These are phyloP conservation scores for Stellera chamaejasme DNA, from an alignment of 345 rosid genomes.

Conservation along the genomic window DNA sequence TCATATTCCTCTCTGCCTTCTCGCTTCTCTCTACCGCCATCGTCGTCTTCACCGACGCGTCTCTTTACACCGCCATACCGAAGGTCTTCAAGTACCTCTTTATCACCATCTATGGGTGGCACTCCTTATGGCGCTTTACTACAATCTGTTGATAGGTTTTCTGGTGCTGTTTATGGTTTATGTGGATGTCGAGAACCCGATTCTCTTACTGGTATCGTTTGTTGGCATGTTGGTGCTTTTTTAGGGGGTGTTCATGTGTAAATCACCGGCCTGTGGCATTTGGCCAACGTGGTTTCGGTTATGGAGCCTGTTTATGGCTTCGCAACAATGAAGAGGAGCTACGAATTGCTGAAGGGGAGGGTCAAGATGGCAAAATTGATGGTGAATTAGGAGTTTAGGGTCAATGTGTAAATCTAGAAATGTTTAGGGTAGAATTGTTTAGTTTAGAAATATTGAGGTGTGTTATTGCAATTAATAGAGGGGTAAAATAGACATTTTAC, in stretches of 20 bases:
- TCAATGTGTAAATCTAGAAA: no score
- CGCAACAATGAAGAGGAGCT: conserved; percentile 86
- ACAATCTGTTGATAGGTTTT: conserved; percentile 46
- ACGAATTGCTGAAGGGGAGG: conserved; percentile 66
- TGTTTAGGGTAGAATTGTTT: no score
- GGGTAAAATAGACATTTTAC: no score
- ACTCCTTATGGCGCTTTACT: conserved; percentile 58
- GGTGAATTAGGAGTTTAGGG: no score
- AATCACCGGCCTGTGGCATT: conserved; percentile 91
- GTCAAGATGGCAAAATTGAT: conserved; percentile 40
- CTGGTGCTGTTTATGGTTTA: conserved; percentile 49
- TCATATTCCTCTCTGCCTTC: conserved; percentile 88
- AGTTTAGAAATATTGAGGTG: no score
- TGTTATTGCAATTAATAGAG: no score
- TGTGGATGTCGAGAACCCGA: conserved; percentile 32
- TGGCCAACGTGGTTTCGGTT: conserved; percentile 91
- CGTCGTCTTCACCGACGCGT: conserved; percentile 91
- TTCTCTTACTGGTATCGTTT: conserved; percentile 35
- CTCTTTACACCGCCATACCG: conserved; percentile 82
- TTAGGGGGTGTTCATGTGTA: conserved; percentile 69
- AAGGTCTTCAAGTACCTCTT: conserved; percentile 73
- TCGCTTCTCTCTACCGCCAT: conserved; percentile 97
- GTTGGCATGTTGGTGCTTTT: conserved; percentile 43
- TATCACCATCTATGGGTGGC: conserved; percentile 80
- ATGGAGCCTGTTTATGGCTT: conserved; percentile 77